These are phyloP conservation scores for Monilinia fructigena DNA, from an alignment of 2,329 filamentous ascomycete genomes.

Conservation along the genomic window DNA sequence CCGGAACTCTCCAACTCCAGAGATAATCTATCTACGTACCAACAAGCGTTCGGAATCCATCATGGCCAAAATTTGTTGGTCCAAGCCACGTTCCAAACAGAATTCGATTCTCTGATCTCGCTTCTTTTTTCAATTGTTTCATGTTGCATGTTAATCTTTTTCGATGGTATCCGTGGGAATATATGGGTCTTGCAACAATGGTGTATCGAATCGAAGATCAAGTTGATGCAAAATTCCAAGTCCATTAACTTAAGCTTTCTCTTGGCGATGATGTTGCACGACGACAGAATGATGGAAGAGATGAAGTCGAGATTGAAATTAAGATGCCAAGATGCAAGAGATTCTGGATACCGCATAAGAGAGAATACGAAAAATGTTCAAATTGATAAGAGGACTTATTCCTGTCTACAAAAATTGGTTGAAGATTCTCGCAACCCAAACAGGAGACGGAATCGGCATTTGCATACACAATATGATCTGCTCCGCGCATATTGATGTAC, in stretches of 20 bases:
- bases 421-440: neutral
- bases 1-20: too few relatives aligned
- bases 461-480: neutral
- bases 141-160: neutral
- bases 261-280: neutral
- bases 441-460: neutral
- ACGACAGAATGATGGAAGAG: neutral
- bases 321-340: neutral
- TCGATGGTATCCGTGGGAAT: neutral
- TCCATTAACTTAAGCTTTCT: neutral
- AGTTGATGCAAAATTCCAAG: neutral
- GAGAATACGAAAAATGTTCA: neutral
- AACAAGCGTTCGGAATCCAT: too few relatives aligned
- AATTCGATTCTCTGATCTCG: neutral
- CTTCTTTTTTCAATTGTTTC: neutral
- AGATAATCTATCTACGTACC: too few relatives aligned
- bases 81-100: neutral
- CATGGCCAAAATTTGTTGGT: neutral
- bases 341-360: neutral
- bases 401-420: neutral
- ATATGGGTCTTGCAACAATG: slow-evolving; percentile 1
- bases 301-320: neutral
- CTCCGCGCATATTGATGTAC: neutral
- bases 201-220: neutral
- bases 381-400: neutral